These are phyloP conservation scores for Saccharomyces hybrid DNA, from an alignment of 1,139 yeast genomes.

Conservation along the genomic window DNA sequence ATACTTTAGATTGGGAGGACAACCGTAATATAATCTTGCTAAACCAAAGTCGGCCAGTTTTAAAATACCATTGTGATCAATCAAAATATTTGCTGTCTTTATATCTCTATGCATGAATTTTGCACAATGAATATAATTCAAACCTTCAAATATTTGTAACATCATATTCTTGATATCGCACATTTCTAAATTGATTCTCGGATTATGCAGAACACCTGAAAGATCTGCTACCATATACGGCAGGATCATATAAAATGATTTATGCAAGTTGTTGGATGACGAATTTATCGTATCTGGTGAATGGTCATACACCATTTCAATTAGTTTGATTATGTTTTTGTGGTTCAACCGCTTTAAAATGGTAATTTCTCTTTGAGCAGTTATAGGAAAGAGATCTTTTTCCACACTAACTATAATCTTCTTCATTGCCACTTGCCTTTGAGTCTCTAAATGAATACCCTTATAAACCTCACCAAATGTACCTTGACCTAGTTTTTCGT, in stretches of 20 bases:
- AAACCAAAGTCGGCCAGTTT: constrained; percentile 93
- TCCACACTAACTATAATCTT: constrained; percentile 75
- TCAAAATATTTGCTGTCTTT: constrained; percentile 85
- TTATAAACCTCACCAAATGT: constrained; percentile 84
- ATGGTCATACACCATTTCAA: constrained; percentile 72
- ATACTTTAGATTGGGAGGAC: constrained; percentile 46
- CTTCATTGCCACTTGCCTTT: constrained; percentile 73
- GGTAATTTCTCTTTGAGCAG: constrained; percentile 88
- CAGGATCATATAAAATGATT: constrained; percentile 71
- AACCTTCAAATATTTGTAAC: constrained; percentile 70
- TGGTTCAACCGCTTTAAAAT: constrained; percentile 69
- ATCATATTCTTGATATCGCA: constrained; percentile 79
- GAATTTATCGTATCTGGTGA: constrained; percentile 37
- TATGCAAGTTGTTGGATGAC: constrained; percentile 17
- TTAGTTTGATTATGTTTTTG: constrained; percentile 61
- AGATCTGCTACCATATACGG: constrained; percentile 93
- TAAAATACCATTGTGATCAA: constrained; percentile 67
- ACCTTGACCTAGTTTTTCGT: constrained; percentile 78
- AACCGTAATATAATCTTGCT: constrained; percentile 75
- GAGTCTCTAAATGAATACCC: constrained; percentile 47
- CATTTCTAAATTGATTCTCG: constrained; percentile 53
- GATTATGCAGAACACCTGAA: constrained; percentile 86
- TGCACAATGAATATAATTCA: constrained; percentile 70
- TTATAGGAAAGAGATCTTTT: constrained; percentile 90
- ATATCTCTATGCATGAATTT: constrained; percentile 81